Evolutionary conservation across 768 basidiomycete species (phyloP), one percentile per base, ranked within the genome.

Genomic region (Hebeloma cylindrosporum): DNA sequence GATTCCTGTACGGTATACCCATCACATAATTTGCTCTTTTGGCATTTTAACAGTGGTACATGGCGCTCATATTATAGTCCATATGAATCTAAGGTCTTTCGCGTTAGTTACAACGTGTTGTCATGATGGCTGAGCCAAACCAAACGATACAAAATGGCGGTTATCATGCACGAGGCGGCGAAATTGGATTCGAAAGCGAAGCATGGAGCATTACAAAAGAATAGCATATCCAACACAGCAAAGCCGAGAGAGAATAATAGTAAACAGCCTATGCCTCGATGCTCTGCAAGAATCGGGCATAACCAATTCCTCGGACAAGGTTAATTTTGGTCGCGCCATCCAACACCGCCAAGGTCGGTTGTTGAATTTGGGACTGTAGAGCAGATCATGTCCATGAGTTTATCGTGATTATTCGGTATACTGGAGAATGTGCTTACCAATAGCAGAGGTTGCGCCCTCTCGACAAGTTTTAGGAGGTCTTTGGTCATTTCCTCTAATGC

Each of bases 401-500:
- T 3, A 6, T 22, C 11, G 18, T 27, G 7, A 20, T n/a, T 33
- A 27, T 10, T 20, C 10, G 21, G 14, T 34, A 18, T 8, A 33
- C 40, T 47, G 16, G 9, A 43, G 31, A 37, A 37, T 25, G 37
- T 14, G 73, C 82, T 43, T 51, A 88, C 88, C 64, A 88, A 58
- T 10, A 74, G 72, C 3, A 79, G 62, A 7, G 85, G 85, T 43
- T 73, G 76, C 38, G 77, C 68, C 47, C 74, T 77, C 58, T 86
- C 83, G 26, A 85, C 72, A 28, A 77, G 67, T 14, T 65, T 63
- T 29, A 85, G 73, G 47, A 92, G 58, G n/a, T 74, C 71, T 2
- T 77, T 69, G 35, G 82, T 75, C 85, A 92, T 91, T 54, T 82
- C 81, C 20, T 83, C 76, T 34, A 88, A 57, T 4, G 88, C 87